Evolutionary conservation across 2,329 filamentous ascomycete species (phyloP).

Genomic region (Neonectria ditissima): DNA sequence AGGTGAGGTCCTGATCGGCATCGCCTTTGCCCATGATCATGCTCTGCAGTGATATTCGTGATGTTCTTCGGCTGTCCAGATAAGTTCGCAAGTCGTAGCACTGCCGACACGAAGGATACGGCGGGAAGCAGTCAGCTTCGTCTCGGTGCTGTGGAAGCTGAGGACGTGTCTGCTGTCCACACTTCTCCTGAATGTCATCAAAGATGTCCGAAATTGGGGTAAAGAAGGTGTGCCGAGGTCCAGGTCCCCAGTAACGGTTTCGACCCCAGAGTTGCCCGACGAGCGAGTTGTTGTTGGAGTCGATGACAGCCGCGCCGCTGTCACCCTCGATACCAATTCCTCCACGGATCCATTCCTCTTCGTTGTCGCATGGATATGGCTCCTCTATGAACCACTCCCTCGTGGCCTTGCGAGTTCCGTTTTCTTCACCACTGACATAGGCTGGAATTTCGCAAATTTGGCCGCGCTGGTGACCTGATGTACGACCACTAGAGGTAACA

Average conservation of each 20-base stretch:
- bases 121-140: conserved; percentile 54
- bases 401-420: conserved; percentile 56
- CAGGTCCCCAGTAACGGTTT: conserved; percentile 57
- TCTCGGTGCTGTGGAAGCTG: conserved; percentile 56
- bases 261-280: conserved; percentile 59
- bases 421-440: conserved; percentile 53
- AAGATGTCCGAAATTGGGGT: conserved; percentile 59
- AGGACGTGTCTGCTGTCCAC: conserved; percentile 53
- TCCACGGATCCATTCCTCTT: conserved; percentile 59
- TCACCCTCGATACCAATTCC: conserved; percentile 60
- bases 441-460: conserved; percentile 58
- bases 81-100: conserved; percentile 58
- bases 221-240: conserved; percentile 57
- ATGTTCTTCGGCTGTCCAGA: conserved; percentile 56
- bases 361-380: conserved; percentile 51
- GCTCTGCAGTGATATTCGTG: conserved; percentile 55
- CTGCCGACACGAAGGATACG: conserved; percentile 54
- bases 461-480: conserved; percentile 57
- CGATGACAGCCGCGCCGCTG: conserved; percentile 58
- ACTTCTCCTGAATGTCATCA: conserved; percentile 60
- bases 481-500: conserved; percentile 57
- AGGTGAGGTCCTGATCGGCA: conserved; percentile 54
- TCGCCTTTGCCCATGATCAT: conserved; percentile 55
- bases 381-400: conserved; percentile 61
- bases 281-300: conserved; percentile 53